Conservation (phyloP, 176 grass and related monocot species). For the Poa pratensis region DNA sequence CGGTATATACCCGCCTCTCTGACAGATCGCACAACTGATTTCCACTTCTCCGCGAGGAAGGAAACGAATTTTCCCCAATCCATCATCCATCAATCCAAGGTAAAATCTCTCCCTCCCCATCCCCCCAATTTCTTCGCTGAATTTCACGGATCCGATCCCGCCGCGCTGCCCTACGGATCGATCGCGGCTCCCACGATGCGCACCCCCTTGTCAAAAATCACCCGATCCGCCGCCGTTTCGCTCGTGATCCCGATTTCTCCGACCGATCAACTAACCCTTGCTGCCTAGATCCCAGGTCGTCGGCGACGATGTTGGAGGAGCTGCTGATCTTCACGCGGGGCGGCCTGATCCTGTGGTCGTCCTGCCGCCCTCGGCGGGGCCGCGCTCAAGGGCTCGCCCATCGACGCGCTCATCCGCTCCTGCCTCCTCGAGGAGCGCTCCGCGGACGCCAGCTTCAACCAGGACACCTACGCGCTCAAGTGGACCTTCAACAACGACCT, state of each 20-base stretch:
- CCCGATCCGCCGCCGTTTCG: neutral
- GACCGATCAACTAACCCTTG: too few relatives aligned
- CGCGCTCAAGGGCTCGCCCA: slow-evolving; percentile 79
- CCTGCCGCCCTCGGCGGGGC: slow-evolving; percentile 65
- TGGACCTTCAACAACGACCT: slow-evolving; percentile 97
- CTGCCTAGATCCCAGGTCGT: neutral
- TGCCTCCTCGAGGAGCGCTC: slow-evolving; percentile 96
- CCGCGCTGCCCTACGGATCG: too few relatives aligned
- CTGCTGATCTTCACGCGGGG: slow-evolving; percentile 94
- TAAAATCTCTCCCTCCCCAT: neutral
- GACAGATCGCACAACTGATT: neutral
- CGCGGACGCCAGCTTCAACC: slow-evolving; percentile 68
- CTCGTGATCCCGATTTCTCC: neutral
- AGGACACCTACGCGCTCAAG: slow-evolving; percentile 79
- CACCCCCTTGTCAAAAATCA: too few relatives aligned
- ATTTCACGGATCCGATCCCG: neutral
- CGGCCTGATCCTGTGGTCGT: slow-evolving; percentile 94
- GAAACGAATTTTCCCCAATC: neutral
- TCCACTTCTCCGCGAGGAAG: neutral
- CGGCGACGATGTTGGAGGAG: slow-evolving; percentile 79
- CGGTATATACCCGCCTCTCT: neutral
- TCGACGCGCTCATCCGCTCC: slow-evolving; percentile 90
- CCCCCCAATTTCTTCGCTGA: neutral
- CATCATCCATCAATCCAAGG: neutral
- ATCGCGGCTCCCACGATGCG: too few relatives aligned